Percentiles rank a stretch among this genome's conserved stretches.
Evolutionary conservation across 148 eudicot species (phyloP).

Genomic region (Arbutus unedo): DNA sequence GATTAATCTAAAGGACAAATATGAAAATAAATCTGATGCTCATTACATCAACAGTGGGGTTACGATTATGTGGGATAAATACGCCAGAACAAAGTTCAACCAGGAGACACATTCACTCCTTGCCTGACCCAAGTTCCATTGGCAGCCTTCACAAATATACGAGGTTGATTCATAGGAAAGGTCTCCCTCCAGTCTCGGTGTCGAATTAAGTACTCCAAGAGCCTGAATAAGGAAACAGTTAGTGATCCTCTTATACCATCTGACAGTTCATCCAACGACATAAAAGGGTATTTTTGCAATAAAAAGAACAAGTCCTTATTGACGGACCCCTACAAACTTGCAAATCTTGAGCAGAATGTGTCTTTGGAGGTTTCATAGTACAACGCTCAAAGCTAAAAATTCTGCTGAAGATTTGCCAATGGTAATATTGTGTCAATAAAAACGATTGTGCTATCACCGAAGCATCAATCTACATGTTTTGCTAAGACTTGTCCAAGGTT

Average conservation of each 20-base stretch:
- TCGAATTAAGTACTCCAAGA: conserved; percentile 58
- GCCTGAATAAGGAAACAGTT: conserved; percentile 38
- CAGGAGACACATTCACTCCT: not conserved
- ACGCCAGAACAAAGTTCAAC: not conserved
- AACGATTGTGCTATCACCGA: not conserved
- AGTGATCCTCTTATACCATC: not conserved
- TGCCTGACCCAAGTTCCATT: conserved; percentile 43
- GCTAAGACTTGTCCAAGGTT: not conserved
- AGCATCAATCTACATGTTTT: not conserved
- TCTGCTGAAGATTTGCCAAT: not conserved
- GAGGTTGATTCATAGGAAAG: conserved; percentile 58
- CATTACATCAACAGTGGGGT: not conserved
- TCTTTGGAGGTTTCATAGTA: not conserved
- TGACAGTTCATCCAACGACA: not conserved
- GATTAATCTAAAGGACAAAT: no score
- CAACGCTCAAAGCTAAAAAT: not conserved
- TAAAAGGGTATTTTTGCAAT: not conserved
- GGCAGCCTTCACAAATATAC: conserved; percentile 51
- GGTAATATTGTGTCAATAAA: not conserved
- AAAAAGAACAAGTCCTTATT: not conserved
- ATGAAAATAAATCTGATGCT: not conserved
- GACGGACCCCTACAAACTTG: no score
- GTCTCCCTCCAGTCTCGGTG: conserved; percentile 66
- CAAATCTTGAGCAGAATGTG: not conserved
- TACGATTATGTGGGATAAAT: not conserved